A percentile compares a stretch with the other conserved stretches of the same genome.
These are phyloP conservation scores for Vitis rupestris DNA, from an alignment of 164 flowering plant species.

Conservation along the genomic window DNA sequence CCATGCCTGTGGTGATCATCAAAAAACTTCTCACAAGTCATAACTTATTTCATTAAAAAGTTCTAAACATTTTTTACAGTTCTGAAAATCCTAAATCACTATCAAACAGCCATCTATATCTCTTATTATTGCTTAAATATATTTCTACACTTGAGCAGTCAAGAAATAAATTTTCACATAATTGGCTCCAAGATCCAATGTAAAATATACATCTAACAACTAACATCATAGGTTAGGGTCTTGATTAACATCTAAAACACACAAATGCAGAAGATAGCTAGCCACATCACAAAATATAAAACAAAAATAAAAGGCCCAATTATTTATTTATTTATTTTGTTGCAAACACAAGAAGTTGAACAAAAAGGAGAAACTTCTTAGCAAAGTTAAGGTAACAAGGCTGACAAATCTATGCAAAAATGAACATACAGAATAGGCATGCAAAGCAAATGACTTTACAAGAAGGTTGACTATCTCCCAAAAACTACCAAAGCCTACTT, in stretches of 20 bases:
- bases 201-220: neutral
- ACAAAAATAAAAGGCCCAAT: neutral
- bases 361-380: neutral
- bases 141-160: no score
- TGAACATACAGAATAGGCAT: neutral
- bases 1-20: no score
- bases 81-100: no score
- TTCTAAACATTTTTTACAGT: no score
- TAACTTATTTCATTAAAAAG: no score
- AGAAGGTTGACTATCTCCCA: neutral
- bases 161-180: no score
- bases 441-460: neutral
- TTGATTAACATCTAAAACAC: neutral
- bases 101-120: no score
- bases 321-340: no score
- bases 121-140: no score
- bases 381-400: neutral
- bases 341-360: neutral
- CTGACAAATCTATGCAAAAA: neutral
- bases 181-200: no score
- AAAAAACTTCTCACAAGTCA: no score
- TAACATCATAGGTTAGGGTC: neutral
- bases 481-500: neutral
- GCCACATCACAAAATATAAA: neutral
- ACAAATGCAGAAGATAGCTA: neutral